Base-by-base conservation (phyloP, 805 yeast genomes). In the Myxozyma kluyveri region DNA sequence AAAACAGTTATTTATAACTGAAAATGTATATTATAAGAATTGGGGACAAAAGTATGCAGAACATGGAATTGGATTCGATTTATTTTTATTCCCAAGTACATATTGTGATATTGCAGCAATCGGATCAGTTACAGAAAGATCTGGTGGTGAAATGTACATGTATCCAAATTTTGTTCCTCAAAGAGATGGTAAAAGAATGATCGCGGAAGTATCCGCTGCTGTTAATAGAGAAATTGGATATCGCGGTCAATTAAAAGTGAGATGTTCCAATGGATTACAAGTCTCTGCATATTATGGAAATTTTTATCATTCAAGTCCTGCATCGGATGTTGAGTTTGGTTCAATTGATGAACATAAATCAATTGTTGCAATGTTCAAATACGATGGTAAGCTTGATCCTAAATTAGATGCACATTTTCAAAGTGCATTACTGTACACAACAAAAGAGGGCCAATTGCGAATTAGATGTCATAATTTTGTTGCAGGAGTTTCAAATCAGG, bases 231-330 rank as follows among this genome's bases (percentile, higher is more conserved):
- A 79, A 2, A 68, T 69, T 3, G 98, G 95, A 3, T 85, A 85
- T 62, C 93, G 87, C 66, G 90, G 86, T 3, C 84, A 84, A 59
- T 69, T 91, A 58, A 89, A 89, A 64, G 78, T 89, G 23, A 84
- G 99, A 59, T 84, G 90, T 61, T 88, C 97, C 1, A 81, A 78
- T 58, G 98, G 98, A 0, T 72, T 93, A 47, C 95, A 87, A 64
- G 88, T 91, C 6, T 70, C 79, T 14, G 80, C 80, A 50, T 87
- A 89, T 65, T 85, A 84, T 61, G 91, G 91, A 0, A 76, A 75
- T 40, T 74, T 82, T 47, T 65, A 69, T 7, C 52, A 54, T 24
- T 40, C 59, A 24, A 49, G 58, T 17, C 58, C 65, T 1, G 69
- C 70, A 27, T 70, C 73, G 14, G 95, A 85, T 63, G 91, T 93